Evolutionary conservation across 139 green algal species (phyloP), one percentile per base, ranked within the genome.

Genomic region (Chlorella sp.): DNA sequence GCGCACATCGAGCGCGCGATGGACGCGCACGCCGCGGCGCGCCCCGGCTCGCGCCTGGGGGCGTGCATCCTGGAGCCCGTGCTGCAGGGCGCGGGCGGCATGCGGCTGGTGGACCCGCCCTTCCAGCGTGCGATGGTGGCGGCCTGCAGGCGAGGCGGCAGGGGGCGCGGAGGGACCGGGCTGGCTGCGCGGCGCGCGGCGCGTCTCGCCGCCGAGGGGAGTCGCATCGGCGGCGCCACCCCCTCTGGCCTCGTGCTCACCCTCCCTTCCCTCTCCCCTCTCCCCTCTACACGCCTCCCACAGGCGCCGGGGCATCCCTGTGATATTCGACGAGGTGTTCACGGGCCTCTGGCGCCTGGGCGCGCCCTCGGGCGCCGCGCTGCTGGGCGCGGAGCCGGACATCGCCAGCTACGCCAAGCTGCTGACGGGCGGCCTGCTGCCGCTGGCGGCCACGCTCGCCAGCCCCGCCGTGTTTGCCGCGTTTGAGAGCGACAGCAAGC

Each of bases 251-350:
- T n/a, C n/a, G n/a, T 35, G 8, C 33, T 3, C 60, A 6, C 17
- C 60, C 36, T 19, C 3, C 59, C 33, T 8, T 43, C 29, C 59
- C 6, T 19, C 56, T 25, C 5, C 60, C 60, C 3, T 35, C 33
- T 8, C n/a, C 29, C 59, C 6, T 19, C 56, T 25, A 17, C 60
- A 35, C 31, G 31, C 59, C 17, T 8, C 8, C 62, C 53, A 38
- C 50, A 77, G 71, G 59, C 42, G 61, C 29, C 40, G 86, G 4
- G 64, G 79, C 45, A 94, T 99, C 31, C 93, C 94, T 1, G 82
- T 99, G 27, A 94, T 99, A 31, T 84, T 92, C 8, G 95, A 98
- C 79, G 95, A 98, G 78, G 94, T 99, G 15, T 98, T 99, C 76
- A 90, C 91, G 0, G 96, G 96, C 5, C 85, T 96, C 31, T 97